Evolutionary conservation across 1,284 basidiomycete species (phyloP).

Genomic region (Boletus austroedulis): DNA sequence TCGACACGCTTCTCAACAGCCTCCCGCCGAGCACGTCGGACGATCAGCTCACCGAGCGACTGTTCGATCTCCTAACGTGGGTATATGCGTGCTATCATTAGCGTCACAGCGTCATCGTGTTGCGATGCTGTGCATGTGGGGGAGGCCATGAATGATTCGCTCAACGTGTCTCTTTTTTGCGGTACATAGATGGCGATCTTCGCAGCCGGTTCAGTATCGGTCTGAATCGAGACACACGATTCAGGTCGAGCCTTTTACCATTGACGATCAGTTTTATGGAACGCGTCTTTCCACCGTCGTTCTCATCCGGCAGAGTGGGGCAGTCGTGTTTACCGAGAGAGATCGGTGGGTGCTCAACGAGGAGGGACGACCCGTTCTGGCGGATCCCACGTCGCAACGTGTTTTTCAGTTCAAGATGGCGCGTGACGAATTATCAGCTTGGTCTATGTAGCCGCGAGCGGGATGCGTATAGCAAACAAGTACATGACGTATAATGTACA

Average conservation of each 20-base stretch:
- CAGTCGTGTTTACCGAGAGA: constrained; percentile 65
- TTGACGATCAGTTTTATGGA: constrained; percentile 45
- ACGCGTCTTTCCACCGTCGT: constrained; percentile 74
- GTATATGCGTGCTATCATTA: constrained; percentile 29
- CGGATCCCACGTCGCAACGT: constrained; percentile 47
- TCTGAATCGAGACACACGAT: constrained; percentile 60
- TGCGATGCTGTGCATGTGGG: not conserved
- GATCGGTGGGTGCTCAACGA: constrained; percentile 57
- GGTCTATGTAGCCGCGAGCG: constrained; percentile 18
- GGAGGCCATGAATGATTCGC: constrained; percentile 4
- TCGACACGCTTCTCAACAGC: constrained; percentile 41
- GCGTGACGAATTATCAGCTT: constrained; percentile 19
- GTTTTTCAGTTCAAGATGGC: constrained; percentile 50
- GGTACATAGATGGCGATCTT: constrained; percentile 45
- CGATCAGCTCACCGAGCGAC: constrained; percentile 48
- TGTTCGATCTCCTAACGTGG: constrained; percentile 67
- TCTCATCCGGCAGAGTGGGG: constrained; percentile 58
- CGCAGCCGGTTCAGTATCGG: constrained; percentile 46
- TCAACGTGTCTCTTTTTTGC: not conserved
- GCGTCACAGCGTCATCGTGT: not conserved
- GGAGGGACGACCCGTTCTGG: constrained; percentile 38
- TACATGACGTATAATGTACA: constrained; percentile 39
- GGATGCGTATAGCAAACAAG: constrained; percentile 21
- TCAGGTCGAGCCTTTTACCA: constrained; percentile 50
- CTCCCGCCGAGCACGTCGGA: constrained; percentile 44